These are phyloP conservation scores for Gossypium longicalyx DNA, from an alignment of 345 rosid genomes.

Conservation along the genomic window DNA sequence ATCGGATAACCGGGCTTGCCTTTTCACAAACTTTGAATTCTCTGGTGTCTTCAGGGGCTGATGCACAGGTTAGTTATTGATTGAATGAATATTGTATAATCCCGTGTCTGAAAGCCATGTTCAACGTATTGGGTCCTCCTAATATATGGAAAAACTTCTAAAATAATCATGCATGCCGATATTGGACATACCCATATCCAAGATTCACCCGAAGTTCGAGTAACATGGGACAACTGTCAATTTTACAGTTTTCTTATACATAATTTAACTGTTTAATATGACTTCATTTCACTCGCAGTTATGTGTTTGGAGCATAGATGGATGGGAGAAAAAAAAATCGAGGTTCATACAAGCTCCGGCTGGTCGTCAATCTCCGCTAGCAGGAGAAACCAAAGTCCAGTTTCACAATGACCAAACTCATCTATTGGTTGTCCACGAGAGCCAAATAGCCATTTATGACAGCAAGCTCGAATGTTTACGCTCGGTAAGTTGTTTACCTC, in stretches of 20 bases:
- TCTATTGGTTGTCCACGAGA: slow-evolving; percentile 30
- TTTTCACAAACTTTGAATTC: slow-evolving; percentile 34
- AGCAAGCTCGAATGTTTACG: slow-evolving; percentile 25
- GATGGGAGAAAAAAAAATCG: slow-evolving; percentile 32
- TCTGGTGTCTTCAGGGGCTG: slow-evolving; percentile 47
- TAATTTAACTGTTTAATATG: not conserved
- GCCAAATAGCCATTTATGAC: slow-evolving; percentile 31
- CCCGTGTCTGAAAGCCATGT: not conserved
- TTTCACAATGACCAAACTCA: slow-evolving; percentile 39
- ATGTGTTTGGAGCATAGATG: slow-evolving; percentile 32
- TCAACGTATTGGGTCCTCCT: not conserved
- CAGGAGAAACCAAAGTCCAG: slow-evolving; percentile 31
- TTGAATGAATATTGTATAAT: not conserved
- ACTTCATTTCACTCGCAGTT: slow-evolving; percentile 23
- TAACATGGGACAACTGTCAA: not conserved
- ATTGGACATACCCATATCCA: not conserved
- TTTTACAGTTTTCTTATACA: not conserved
- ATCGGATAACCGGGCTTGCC: slow-evolving; percentile 40
- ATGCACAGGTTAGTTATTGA: slow-evolving; percentile 37
- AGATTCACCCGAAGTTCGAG: not conserved
- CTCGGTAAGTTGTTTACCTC: slow-evolving; percentile 21
- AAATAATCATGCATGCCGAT: too few species aligned
- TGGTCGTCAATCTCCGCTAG: slow-evolving; percentile 6
- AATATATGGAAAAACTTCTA: too few species aligned
- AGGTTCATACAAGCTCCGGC: slow-evolving; percentile 25